Conservation (phyloP, 2,329 filamentous ascomycete genomes). For the Emergomyces orientalis region DNA sequence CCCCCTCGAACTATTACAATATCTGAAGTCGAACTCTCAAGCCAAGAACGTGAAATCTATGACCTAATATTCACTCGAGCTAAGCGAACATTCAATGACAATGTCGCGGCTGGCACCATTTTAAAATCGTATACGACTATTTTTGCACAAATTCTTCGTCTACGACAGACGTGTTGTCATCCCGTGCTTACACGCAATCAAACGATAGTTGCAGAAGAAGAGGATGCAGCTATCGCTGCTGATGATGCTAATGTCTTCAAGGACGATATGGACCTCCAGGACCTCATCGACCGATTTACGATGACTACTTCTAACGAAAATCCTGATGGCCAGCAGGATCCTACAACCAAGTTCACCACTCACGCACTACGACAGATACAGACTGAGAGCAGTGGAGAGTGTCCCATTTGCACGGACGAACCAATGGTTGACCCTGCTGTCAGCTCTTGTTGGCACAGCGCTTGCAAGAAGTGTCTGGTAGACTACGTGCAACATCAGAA, state of each 20-base stretch:
- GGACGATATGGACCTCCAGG: conserved; percentile 92
- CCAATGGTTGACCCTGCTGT: conserved; percentile 92
- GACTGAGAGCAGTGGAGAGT: conserved; percentile 78
- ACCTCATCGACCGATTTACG: conserved; percentile 76
- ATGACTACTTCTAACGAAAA: conserved; percentile 53
- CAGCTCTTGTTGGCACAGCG: conserved; percentile 94
- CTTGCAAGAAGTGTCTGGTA: conserved; percentile 86
- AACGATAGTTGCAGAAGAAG: conserved; percentile 75
- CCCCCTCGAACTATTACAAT: conserved; percentile 76
- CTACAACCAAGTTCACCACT: conserved; percentile 67
- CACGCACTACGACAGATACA: conserved; percentile 87
- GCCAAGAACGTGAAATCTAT: conserved; percentile 81
- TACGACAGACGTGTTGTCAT: conserved; percentile 91
- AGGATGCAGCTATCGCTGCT: conserved; percentile 65
- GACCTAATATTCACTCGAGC: conserved; percentile 78
- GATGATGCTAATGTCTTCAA: conserved; percentile 73
- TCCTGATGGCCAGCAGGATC: conserved; percentile 37
- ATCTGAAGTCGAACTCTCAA: conserved; percentile 74
- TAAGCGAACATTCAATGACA: conserved; percentile 74
- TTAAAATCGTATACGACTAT: conserved; percentile 96
- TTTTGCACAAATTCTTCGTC: conserved; percentile 86
- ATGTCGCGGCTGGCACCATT: conserved; percentile 82
- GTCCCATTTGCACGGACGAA: conserved; percentile 89
- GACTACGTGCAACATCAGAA: conserved; percentile 82
- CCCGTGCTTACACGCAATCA: conserved; percentile 81